Evolutionary conservation across 1,139 yeast species (phyloP).

Genomic region (Geotrichum aggregatum): DNA sequence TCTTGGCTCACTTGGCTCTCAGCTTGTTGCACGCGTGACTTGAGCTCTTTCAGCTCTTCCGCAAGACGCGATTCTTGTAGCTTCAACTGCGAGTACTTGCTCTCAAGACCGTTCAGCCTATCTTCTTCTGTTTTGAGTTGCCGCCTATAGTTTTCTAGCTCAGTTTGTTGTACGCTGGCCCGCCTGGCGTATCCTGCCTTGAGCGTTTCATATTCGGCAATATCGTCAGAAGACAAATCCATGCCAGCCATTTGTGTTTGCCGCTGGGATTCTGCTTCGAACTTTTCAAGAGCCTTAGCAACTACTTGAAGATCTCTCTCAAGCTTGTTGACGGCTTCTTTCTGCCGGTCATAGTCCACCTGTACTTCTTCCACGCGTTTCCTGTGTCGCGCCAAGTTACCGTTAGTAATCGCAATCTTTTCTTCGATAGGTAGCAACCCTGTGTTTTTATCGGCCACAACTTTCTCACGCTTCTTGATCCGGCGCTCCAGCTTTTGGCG

Average conservation of each 20-base stretch:
- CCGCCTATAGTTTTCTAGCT: conserved; percentile 30
- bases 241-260: conserved; percentile 32
- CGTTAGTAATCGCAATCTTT: conserved; percentile 47
- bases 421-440: conserved; percentile 56
- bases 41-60: conserved; percentile 38
- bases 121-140: conserved; percentile 33
- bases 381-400: conserved; percentile 49
- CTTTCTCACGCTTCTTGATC: conserved; percentile 41
- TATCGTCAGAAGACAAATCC: conserved; percentile 49
- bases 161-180: conserved; percentile 33
- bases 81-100: conserved; percentile 31
- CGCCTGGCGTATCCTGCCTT: conserved; percentile 48
- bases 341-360: conserved; percentile 54
- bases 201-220: conserved; percentile 56
- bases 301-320: conserved; percentile 50
- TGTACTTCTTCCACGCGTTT: conserved; percentile 52
- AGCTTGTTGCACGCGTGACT: conserved; percentile 20
- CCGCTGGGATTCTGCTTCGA: conserved; percentile 43
- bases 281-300: conserved; percentile 44
- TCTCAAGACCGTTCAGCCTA: conserved; percentile 30
- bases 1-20: conserved; percentile 28
- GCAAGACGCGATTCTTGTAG: conserved; percentile 24
- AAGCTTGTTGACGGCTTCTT: conserved; percentile 42
- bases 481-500: conserved; percentile 44
- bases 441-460: conserved; percentile 47